These are phyloP conservation scores for Tuber magnatum DNA, from an alignment of 495 filamentous ascomycete species.

Conservation along the genomic window DNA sequence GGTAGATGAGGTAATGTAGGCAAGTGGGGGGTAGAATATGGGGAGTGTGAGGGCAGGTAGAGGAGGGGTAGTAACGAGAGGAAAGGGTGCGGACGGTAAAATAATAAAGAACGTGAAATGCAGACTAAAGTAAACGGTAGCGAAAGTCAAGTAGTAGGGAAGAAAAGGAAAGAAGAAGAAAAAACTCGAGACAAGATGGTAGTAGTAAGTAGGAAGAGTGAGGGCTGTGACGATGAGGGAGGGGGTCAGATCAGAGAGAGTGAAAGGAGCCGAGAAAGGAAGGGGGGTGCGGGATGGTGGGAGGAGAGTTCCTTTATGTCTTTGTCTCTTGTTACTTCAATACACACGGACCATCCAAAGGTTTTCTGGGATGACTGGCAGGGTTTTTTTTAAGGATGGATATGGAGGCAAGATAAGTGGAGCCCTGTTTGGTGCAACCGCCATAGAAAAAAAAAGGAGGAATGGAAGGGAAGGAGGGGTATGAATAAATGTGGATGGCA, in stretches of 20 bases:
- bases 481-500: not conserved
- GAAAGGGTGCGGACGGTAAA: conserved; percentile 1
- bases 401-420: conserved; percentile 12
- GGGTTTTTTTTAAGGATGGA: conserved; percentile 17
- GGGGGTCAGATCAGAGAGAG: conserved; percentile 32
- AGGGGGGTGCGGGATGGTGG: conserved; percentile 29
- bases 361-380: conserved; percentile 20
- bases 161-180: conserved; percentile 32
- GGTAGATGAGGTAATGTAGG: conserved; percentile 9
- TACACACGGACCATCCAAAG: conserved; percentile 31
- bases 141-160: conserved; percentile 27
- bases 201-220: conserved; percentile 23
- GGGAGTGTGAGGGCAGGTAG: not conserved
- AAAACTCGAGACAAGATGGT: conserved; percentile 6
- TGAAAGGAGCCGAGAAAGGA: conserved; percentile 38
- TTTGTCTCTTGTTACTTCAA: conserved; percentile 9
- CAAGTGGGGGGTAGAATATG: conserved; percentile 5
- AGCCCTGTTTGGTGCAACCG: conserved; percentile 11
- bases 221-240: conserved; percentile 29
- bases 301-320: conserved; percentile 33
- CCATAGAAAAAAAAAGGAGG: not conserved
- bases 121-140: conserved; percentile 23
- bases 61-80: conserved; percentile 1
- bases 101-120: conserved; percentile 5
- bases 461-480: not conserved